These are phyloP conservation scores for Termitomyces eurrhizus DNA, from an alignment of 768 basidiomycete genomes.

Conservation along the genomic window DNA sequence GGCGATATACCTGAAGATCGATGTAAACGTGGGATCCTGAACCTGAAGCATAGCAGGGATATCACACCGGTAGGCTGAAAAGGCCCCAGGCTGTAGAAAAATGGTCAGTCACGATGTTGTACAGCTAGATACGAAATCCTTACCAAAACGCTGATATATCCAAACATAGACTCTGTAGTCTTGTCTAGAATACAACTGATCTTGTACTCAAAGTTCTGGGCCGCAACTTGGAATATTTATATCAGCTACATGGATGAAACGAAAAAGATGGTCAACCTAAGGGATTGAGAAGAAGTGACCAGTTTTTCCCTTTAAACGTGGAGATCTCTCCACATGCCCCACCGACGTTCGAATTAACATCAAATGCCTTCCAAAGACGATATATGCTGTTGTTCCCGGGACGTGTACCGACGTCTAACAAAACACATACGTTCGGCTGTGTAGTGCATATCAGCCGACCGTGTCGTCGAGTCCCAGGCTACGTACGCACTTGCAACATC, in stretches of 20 bases:
- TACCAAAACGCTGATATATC: conserved; percentile 94
- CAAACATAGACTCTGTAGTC: conserved; percentile 84
- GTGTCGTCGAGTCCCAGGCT: neutral
- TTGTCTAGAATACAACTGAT: conserved; percentile 89
- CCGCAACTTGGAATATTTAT: conserved; percentile 56
- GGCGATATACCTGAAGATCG: conserved; percentile 68
- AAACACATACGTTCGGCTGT: conserved; percentile 86
- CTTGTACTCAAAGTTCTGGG: conserved; percentile 97
- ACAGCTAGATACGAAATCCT: conserved; percentile 11
- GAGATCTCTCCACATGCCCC: conserved; percentile 98
- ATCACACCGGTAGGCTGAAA: conserved; percentile 77
- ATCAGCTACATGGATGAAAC: neutral
- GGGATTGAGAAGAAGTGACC: conserved; percentile 79
- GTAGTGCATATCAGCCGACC: conserved; percentile 1
- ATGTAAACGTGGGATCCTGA: neutral
- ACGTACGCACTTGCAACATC: conserved; percentile 69
- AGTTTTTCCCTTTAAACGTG: conserved; percentile 86
- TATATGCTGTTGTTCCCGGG: conserved; percentile 89
- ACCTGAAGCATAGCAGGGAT: neutral
- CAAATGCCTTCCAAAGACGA: conserved; percentile 93
- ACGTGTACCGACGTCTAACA: conserved; percentile 92
- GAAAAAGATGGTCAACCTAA: conserved; percentile 48
- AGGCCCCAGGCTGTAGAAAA: conserved; percentile 71
- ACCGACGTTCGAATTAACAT: conserved; percentile 86
- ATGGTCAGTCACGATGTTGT: neutral